These are phyloP conservation scores for Flaveria robusta DNA, from an alignment of 129 eudicot genomes.

Conservation along the genomic window DNA sequence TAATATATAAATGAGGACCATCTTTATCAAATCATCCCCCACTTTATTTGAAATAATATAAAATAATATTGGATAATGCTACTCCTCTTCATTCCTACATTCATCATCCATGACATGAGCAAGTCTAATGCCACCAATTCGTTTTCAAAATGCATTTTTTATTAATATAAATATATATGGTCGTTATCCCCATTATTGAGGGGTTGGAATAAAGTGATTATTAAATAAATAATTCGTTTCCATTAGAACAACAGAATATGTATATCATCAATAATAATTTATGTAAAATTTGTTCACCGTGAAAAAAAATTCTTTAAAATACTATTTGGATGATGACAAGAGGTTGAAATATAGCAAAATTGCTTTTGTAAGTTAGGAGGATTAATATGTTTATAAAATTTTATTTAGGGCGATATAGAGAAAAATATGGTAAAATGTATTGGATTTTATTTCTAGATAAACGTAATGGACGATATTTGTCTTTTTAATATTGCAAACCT, in stretches of 20 bases:
- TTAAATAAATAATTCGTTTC: background rate
- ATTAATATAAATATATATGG: constrained; percentile 11
- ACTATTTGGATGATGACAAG: constrained; percentile 8
- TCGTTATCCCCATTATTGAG: constrained; percentile 42
- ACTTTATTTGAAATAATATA: constrained; percentile 26
- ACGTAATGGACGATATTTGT: no score
- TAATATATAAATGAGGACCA: constrained; percentile 3
- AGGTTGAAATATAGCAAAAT: background rate
- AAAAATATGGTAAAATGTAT: no score
- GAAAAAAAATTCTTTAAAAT: background rate
- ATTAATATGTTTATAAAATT: background rate
- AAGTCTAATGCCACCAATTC: constrained; percentile 29
- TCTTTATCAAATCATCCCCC: constrained; percentile 38
- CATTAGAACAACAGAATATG: constrained; percentile 23
- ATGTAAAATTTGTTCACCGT: background rate
- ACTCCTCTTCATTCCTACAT: constrained; percentile 21
- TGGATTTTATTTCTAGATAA: no score
- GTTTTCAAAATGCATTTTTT: constrained; percentile 5
- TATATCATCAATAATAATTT: background rate
- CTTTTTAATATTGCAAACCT: no score
- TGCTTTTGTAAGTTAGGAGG: background rate
- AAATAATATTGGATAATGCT: constrained; percentile 24
- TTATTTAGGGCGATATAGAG: no score
- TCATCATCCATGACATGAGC: constrained; percentile 52
- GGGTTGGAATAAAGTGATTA: constrained; percentile 17